Evolutionary conservation across 768 basidiomycete genomes (phyloP).

Genomic region (Mycena metata): DNA sequence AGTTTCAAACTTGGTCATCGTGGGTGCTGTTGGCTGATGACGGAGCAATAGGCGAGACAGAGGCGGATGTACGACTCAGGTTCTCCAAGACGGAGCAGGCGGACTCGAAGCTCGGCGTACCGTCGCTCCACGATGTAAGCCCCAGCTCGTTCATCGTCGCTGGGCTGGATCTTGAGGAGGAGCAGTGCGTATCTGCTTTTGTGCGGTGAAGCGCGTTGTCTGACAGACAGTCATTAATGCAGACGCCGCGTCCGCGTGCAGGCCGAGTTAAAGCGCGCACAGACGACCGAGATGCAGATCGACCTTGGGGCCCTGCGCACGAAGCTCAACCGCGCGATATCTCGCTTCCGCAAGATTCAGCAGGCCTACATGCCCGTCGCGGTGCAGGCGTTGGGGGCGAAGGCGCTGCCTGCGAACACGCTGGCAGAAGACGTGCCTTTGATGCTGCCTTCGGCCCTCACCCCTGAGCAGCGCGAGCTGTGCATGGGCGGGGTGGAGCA

Average conservation of each 20-base stretch:
- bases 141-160: background rate
- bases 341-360: conserved; percentile 11
- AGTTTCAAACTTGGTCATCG: background rate
- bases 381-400: background rate
- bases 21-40: no score
- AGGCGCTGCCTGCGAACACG: no score
- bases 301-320: background rate
- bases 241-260: conserved; percentile 20
- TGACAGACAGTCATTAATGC: no score
- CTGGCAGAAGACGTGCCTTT: conserved; percentile 11
- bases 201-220: no score
- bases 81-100: background rate
- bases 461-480: background rate
- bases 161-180: background rate
- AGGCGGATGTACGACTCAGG: background rate
- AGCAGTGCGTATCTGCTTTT: no score
- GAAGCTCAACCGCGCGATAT: conserved; percentile 3
- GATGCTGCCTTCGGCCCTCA: conserved; percentile 3
- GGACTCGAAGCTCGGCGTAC: background rate
- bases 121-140: background rate
- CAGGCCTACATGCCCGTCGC: conserved; percentile 7
- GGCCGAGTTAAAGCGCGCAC: conserved; percentile 7
- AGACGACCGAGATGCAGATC: background rate
- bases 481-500: background rate
- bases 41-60: background rate